phyloP scores from a whole-genome alignment of 2,329 filamentous ascomycete genomes.

The Beauveria bassiana region DNA sequence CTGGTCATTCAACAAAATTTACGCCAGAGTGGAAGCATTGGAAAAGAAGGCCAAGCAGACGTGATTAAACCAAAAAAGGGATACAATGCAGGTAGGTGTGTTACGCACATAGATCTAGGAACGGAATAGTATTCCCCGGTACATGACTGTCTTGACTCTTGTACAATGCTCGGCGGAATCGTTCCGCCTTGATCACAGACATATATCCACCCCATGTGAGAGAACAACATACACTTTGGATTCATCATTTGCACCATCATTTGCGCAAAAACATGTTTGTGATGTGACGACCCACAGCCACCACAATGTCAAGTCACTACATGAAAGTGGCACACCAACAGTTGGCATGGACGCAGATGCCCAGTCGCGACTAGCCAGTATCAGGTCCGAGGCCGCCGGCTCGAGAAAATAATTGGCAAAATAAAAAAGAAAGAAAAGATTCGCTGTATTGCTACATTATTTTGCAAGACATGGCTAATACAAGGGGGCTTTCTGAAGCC shows the following conservation, averaged over 20 bases:
- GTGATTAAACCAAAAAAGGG: neutral
- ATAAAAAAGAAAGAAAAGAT: neutral
- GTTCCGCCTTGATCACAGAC: neutral
- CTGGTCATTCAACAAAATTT: constrained; percentile 36
- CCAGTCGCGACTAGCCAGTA: too few relatives aligned
- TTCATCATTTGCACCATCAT: constrained; percentile 26
- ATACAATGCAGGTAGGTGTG: too few relatives aligned
- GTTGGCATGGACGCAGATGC: too few relatives aligned
- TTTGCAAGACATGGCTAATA: neutral
- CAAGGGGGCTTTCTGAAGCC: too few relatives aligned
- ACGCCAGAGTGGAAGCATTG: constrained; percentile 26
- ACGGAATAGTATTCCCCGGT: neutral
- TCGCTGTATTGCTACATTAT: neutral
- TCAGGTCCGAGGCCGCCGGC: too few relatives aligned
- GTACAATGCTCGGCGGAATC: neutral
- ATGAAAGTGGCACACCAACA: too few relatives aligned
- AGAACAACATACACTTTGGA: constrained; percentile 23
- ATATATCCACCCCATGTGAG: too few relatives aligned
- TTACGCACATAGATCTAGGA: too few relatives aligned
- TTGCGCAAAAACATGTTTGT: too few relatives aligned
- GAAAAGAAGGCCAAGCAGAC: constrained; percentile 18
- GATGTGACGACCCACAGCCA: constrained; percentile 19
- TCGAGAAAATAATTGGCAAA: neutral
- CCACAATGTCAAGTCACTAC: constrained; percentile 19
- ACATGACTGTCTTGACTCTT: neutral